Evolutionary conservation across 257 asterid genomes (phyloP), one percentile per base, ranked within the genome.

Genomic region (Solanum paucissectum): DNA sequence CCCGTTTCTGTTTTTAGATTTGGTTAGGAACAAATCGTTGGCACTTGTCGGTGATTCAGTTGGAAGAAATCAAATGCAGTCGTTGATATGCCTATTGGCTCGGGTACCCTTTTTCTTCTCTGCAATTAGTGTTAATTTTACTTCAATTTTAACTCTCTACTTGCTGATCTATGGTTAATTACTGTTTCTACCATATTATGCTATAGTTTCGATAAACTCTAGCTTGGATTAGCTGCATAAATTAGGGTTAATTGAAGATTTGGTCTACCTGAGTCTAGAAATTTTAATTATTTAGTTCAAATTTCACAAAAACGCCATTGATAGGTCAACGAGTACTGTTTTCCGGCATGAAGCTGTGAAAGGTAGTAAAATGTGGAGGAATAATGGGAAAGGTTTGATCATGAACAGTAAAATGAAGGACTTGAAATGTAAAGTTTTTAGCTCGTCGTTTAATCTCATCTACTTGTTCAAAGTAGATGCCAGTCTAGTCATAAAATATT

Each of bases 11-110:
- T 95, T 95, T 87, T 83, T 95, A 91, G 94, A 94, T 58, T 88
- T 93, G 8, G 92, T 94, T 7, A 72, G 98, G 81, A 94, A 82
- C 4, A 95, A 92, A 86, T 85, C 94, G 1, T 20, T 95, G 95
- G 96, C 98, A 9, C 94, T 95, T 40, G 94, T 95, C 16, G 98
- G 98, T 8, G 98, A 95, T 87, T 94, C 98, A 1, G 91, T 95
- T 1, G 97, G 93, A 32, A 90, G 97, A 89, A 95, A 94, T 73
- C 98, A 95, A 60, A 90, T 94, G 94, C 98, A 95, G 87, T 94
- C 98, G 84, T 90, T 95, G 92, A 91, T 92, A 32, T 95, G 98
- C 90, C 95, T 94, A 87, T 89, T 95, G 86, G 91, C 98, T 62
- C 90, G 91, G 91, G 98, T 95, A 92, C 58, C 8, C 55, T 12